Evolutionary conservation across 768 basidiomycete species (phyloP), one percentile per base, ranked within the genome.

Genomic region (Tremella yokohamensis): DNA sequence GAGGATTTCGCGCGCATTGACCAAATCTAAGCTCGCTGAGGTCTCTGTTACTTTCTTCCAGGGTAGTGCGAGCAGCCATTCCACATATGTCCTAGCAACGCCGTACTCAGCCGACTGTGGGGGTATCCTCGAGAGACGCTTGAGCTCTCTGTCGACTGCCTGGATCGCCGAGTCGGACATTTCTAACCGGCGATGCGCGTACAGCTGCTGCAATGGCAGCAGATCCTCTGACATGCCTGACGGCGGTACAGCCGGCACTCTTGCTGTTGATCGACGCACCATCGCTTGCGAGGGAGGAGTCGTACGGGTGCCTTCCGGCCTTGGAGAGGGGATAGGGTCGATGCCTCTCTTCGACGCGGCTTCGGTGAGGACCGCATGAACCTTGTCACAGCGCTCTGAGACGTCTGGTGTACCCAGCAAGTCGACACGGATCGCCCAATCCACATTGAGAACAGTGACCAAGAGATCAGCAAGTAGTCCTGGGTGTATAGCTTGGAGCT

Each of bases 61-160:
- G 0, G 92, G 92, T 16, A 94, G 73, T 2, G 85, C 80, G 4
- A 88, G 86, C 29, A 96, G 79, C 89, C 91, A 93, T 76, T 96
- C 93, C 19, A 96, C 82, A 86, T 92, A 79, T 24, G 65, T 76
- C 40, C 73, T 69, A 16, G 66, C 86, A 37, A 94, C 91, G 3
- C 90, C 89, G 69, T 89, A 85, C 79, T 96, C 93, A 1, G 90
- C 89, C 52, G 88, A 89, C 16, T 90, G 89, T 34, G 85, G 84
- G 0, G 90, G 90, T n/a, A 90, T 93, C 18, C 90, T 84, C 74
- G 85, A 87, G 29, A 96, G 78, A 42, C 93, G 79, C 66, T 85
- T 83, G 83, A 88, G 89, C 72, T 97, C 93, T 34, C 89, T 78
- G 0, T 86, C 82, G 20, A 87, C 87, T 75, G 87, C 85, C 73